Conservation (phyloP, 257 asterid species). For the Phtheirospermum japonicum region DNA sequence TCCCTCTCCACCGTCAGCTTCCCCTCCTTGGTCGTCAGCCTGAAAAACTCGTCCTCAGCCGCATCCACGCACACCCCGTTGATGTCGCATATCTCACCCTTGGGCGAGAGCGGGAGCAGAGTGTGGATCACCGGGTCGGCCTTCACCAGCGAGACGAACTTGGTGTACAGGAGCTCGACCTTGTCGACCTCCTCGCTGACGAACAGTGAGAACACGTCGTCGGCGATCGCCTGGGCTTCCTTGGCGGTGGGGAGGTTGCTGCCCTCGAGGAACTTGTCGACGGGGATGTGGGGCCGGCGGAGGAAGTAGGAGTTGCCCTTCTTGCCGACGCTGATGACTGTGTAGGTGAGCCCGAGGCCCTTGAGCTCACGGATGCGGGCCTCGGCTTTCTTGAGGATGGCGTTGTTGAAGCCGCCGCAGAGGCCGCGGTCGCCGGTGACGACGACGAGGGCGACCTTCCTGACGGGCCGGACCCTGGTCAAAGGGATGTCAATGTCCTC, state of each 20-base stretch:
- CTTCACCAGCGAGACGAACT: conserved; percentile 82
- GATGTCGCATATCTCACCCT: conserved; percentile 83
- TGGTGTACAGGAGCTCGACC: conserved; percentile 85
- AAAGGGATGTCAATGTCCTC: conserved; percentile 81
- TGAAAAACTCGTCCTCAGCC: conserved; percentile 81
- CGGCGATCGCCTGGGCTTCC: conserved; percentile 90
- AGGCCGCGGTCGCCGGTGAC: conserved; percentile 96
- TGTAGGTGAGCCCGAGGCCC: conserved; percentile 59
- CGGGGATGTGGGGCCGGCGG: conserved; percentile 71
- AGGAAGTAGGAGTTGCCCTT: conserved; percentile 71
- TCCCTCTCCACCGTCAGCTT: conserved; percentile 85
- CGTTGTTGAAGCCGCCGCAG: conserved; percentile 82
- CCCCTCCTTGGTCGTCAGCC: conserved; percentile 83
- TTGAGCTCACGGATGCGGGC: conserved; percentile 53
- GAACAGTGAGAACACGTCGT: conserved; percentile 76
- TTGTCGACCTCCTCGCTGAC: conserved; percentile 88
- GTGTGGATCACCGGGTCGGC: conserved; percentile 86
- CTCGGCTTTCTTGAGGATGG: conserved; percentile 68
- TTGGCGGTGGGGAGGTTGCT: conserved; percentile 71
- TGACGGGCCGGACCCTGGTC: conserved; percentile 72
- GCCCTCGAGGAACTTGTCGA: conserved; percentile 70
- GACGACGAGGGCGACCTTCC: conserved; percentile 86
- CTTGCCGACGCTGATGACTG: conserved; percentile 74
- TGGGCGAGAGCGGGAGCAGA: conserved; percentile 81
- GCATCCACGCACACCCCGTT: conserved; percentile 87